A percentile compares a stretch with the other conserved stretches of the same genome.
phyloP scores from a whole-genome alignment of 2,329 filamentous ascomycete genomes.

The Trichoderma harzianum region DNA sequence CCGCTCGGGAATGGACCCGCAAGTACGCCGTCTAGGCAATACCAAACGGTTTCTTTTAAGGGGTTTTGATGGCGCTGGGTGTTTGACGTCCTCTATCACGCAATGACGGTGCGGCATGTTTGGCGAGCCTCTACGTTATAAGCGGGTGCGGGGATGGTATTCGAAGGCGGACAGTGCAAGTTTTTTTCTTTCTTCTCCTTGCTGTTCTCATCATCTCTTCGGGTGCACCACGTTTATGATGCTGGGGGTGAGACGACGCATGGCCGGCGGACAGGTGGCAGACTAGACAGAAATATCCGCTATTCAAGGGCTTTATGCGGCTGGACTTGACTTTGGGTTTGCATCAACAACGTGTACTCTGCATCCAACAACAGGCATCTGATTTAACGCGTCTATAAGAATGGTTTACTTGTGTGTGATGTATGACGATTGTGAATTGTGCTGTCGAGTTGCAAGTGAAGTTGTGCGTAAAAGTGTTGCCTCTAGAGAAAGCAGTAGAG shows the following conservation, averaged over 20 bases:
- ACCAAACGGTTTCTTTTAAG: constrained; percentile 20
- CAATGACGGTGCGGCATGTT: constrained; percentile 12
- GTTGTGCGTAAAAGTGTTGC: background rate
- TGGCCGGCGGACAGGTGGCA: constrained; percentile 30
- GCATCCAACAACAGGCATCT: constrained; percentile 26
- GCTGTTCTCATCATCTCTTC: constrained; percentile 4
- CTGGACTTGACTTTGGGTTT: constrained; percentile 39
- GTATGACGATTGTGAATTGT: background rate
- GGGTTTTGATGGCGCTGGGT: constrained; percentile 25
- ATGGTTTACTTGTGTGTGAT: background rate
- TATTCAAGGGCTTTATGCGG: constrained; percentile 37
- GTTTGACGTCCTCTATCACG: constrained; percentile 25
- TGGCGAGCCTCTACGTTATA: constrained; percentile 25
- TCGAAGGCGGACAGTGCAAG: background rate
- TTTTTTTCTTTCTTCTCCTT: background rate
- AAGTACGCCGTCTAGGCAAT: constrained; percentile 86
- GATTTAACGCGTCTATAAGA: constrained; percentile 14
- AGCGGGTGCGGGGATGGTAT: constrained; percentile 2
- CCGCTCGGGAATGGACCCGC: constrained; percentile 95
- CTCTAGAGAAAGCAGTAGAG: background rate
- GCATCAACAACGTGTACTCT: constrained; percentile 33
- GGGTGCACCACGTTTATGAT: constrained; percentile 24
- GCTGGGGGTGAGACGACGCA: constrained; percentile 27
- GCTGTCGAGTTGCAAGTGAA: background rate
- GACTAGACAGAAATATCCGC: constrained; percentile 38